Evolutionary conservation across 2,329 filamentous ascomycete genomes (phyloP), one percentile per base, ranked within the genome.

Genomic region (Calonectria leucothoes): DNA sequence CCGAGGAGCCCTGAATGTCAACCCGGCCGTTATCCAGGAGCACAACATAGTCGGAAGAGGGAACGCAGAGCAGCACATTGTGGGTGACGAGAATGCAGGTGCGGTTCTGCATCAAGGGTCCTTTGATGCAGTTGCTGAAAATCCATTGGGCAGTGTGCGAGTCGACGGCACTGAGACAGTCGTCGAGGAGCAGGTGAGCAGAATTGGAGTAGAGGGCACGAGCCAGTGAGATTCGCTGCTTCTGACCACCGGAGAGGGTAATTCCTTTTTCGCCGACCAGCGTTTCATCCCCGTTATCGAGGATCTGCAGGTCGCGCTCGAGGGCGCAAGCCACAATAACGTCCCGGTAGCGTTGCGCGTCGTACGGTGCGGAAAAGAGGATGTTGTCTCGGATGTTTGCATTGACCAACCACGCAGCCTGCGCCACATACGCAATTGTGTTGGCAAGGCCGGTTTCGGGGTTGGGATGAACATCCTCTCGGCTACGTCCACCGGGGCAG

Each of bases 101-200:
- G 51, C 97, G 92, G 81, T 93, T 89, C 71, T 90, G 87, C 97
- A 99, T 98, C 66, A 99, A 86, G 7, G 95, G 94, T 2, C 97
- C 97, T 79, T 93, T 93, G 76, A 99, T 93, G 73, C 96, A 98
- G 84, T 98, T 94, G 82, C 94, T 94, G 85, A 98, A 98, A 77
- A 99, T 98, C 93, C 97, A 98, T 83, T 98, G 97, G 2, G 96
- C 96, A 0, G 97, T 98, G 80, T 99, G 97, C 4, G 97, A 97
- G 83, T 99, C 97, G 39, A 99, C 97, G 33, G 97, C 97, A 82
- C 96, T 98, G 52, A 99, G 89, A 76, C 97, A 98, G 83, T 99
- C 97, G 81, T 99, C 97, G 64, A 99, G 89, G 14, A 99, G 90
- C 20, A 99, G 86, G 83, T 98, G 96, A 67, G 93, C 93, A 7